Conservation (phyloP, 352 stramenopile genomes). For the Salisapilia sapeloensis region DNA sequence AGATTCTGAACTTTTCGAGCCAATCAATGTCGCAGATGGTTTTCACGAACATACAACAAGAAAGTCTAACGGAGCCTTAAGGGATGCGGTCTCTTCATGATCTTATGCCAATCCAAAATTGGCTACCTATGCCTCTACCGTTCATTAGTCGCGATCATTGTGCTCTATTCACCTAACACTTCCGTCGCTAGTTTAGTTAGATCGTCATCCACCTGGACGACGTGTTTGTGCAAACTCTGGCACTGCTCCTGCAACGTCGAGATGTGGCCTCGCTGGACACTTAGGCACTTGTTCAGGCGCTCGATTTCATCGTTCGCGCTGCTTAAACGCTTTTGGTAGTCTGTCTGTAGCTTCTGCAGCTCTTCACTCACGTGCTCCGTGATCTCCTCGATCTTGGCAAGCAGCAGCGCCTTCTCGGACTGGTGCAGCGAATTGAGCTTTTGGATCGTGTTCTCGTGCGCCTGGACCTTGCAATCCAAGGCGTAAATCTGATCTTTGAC, state of each 20-base stretch:
- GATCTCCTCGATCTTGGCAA: constrained; percentile 71
- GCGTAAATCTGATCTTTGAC: constrained; percentile 70
- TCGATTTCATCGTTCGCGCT: constrained; percentile 69
- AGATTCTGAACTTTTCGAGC: too few relatives aligned
- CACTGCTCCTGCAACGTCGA: constrained; percentile 73
- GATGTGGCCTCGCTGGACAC: constrained; percentile 67
- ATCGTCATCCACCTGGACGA: constrained; percentile 73
- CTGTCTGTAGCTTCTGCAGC: constrained; percentile 51
- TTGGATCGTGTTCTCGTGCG: constrained; percentile 68
- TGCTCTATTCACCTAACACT: constrained; percentile 54
- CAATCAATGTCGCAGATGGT: too few relatives aligned
- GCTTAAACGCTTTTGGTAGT: constrained; percentile 75
- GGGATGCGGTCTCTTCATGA: too few relatives aligned
- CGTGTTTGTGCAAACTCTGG: constrained; percentile 69
- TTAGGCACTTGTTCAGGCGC: constrained; percentile 70
- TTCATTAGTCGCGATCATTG: too few relatives aligned
- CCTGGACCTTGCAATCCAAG: constrained; percentile 64
- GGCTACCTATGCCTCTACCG: too few relatives aligned
- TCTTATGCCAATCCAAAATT: too few relatives aligned
- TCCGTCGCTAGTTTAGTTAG: constrained; percentile 70
- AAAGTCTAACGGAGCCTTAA: too few relatives aligned
- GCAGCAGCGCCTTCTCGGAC: constrained; percentile 49
- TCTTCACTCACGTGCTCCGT: constrained; percentile 63
- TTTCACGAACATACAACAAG: too few relatives aligned
- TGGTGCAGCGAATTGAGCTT: constrained; percentile 75